A percentile compares a stretch with the other conserved stretches of the same genome.
Evolutionary conservation across 2,329 filamentous ascomycete genomes (phyloP).

Genomic region (Alternaria sp.): DNA sequence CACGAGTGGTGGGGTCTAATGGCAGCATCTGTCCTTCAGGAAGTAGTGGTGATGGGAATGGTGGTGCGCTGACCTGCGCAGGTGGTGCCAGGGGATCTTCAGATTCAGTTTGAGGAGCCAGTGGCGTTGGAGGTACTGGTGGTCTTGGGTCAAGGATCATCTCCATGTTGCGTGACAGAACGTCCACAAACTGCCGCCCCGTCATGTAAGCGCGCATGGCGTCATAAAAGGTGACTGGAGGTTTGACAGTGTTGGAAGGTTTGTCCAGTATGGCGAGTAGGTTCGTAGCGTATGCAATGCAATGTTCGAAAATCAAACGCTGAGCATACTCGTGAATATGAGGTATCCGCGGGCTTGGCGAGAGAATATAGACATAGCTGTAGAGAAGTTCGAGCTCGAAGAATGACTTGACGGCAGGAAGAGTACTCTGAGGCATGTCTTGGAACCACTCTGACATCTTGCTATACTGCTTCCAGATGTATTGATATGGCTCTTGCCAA

Average conservation of each 20-base stretch:
- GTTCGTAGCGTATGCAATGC: slow-evolving; percentile 80
- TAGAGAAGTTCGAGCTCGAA: slow-evolving; percentile 91
- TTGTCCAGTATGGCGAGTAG: slow-evolving; percentile 71
- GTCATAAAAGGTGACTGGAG: slow-evolving; percentile 87
- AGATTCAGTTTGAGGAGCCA: slow-evolving; percentile 33
- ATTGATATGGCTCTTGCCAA: slow-evolving; percentile 73
- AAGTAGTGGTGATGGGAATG: slow-evolving; percentile 43
- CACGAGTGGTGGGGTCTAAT: slow-evolving; percentile 49
- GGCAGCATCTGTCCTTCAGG: slow-evolving; percentile 38
- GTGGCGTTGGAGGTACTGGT: slow-evolving; percentile 51
- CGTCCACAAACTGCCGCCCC: slow-evolving; percentile 65
- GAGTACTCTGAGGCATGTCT: slow-evolving; percentile 72
- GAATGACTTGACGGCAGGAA: slow-evolving; percentile 73
- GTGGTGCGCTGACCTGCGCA: slow-evolving; percentile 37
- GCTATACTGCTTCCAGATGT: slow-evolving; percentile 78
- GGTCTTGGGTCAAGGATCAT: slow-evolving; percentile 53
- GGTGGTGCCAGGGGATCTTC: slow-evolving; percentile 51
- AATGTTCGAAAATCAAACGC: slow-evolving; percentile 84
- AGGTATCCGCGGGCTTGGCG: slow-evolving; percentile 78
- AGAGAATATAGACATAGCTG: slow-evolving; percentile 88
- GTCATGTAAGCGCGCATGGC: slow-evolving; percentile 83
- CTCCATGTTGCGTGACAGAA: slow-evolving; percentile 64
- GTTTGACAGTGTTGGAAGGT: slow-evolving; percentile 63
- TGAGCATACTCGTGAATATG: slow-evolving; percentile 79
- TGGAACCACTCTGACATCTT: slow-evolving; percentile 85